Percentiles rank a stretch among this genome's conserved stretches.
phyloP scores from a whole-genome alignment of 352 stramenopile species.

The Phytopythium delawarense region DNA sequence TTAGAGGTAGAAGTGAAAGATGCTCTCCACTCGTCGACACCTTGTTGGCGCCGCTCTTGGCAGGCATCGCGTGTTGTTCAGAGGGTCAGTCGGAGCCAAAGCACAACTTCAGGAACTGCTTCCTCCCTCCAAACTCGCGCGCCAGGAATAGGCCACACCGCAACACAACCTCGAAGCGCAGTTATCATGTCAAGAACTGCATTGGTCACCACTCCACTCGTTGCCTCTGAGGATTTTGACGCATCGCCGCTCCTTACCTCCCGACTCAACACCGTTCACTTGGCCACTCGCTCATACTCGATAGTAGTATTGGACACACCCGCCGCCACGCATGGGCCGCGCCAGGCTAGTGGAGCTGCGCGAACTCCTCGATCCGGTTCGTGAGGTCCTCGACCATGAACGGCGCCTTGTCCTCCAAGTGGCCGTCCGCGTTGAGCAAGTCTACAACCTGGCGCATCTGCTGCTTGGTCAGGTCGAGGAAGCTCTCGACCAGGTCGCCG shows the following conservation, averaged over 20 bases:
- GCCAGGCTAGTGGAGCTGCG: conserved; percentile 57
- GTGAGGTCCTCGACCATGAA: conserved; percentile 68
- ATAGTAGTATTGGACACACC: not conserved
- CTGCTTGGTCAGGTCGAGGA: conserved; percentile 90
- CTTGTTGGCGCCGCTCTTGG: not conserved
- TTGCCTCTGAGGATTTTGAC: not conserved
- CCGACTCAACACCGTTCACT: not conserved
- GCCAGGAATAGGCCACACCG: not conserved
- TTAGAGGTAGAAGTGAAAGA: not conserved
- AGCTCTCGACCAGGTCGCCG: conserved; percentile 93
- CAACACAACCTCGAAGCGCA: not conserved
- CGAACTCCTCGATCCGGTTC: conserved; percentile 70
- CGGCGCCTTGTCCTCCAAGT: conserved; percentile 55
- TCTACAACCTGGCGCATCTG: conserved; percentile 91
- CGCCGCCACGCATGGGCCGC: not conserved
- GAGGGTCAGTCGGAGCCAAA: not conserved
- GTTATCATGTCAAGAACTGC: not conserved
- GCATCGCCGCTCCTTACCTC: not conserved
- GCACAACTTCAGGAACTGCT: not conserved
- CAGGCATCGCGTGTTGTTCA: not conserved
- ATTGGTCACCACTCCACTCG: not conserved
- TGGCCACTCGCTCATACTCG: not conserved
- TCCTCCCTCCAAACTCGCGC: not conserved
- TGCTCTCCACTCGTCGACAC: not conserved
- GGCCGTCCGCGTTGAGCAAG: conserved; percentile 88